Evolutionary conservation across 768 basidiomycete species (phyloP).

Genomic region (Cystobasidium onofrii): DNA sequence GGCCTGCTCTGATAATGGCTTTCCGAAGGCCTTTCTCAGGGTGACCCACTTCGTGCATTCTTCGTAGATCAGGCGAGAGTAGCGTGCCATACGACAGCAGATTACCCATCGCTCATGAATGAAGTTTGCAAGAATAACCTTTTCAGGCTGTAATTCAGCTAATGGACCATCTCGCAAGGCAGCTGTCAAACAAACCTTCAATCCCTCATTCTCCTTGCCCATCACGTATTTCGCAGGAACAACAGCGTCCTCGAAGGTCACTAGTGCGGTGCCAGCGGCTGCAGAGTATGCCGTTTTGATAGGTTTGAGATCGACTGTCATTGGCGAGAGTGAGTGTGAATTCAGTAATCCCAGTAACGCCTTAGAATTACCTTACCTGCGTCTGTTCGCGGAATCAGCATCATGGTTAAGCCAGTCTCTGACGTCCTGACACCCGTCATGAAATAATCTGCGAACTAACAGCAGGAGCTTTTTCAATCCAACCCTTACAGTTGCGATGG

Average conservation of each 20-base stretch:
- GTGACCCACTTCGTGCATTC: conserved; percentile 59
- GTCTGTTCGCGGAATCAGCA: conserved; percentile 71
- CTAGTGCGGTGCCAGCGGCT: conserved; percentile 71
- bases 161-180: neutral
- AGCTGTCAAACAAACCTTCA: conserved; percentile 49
- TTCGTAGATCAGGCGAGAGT: conserved; percentile 12
- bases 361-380: conserved; percentile 46
- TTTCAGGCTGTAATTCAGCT: neutral
- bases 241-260: conserved; percentile 72
- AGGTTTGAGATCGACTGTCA: conserved; percentile 63
- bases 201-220: conserved; percentile 68
- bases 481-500: too few relatives aligned
- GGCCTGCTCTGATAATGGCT: conserved; percentile 64
- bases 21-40: conserved; percentile 86
- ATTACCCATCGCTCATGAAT: conserved; percentile 60
- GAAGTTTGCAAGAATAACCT: conserved; percentile 55
- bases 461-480: too few relatives aligned
- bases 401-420: conserved; percentile 66
- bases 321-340: neutral
- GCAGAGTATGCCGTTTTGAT: conserved; percentile 88
- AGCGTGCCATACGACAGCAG: conserved; percentile 62
- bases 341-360: neutral
- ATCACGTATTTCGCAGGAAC: conserved; percentile 82
- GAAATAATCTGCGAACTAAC: conserved; percentile 66
- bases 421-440: conserved; percentile 63